Conservation (phyloP, 1,139 yeast genomes). For the Magnusiomyces fungicola region DNA sequence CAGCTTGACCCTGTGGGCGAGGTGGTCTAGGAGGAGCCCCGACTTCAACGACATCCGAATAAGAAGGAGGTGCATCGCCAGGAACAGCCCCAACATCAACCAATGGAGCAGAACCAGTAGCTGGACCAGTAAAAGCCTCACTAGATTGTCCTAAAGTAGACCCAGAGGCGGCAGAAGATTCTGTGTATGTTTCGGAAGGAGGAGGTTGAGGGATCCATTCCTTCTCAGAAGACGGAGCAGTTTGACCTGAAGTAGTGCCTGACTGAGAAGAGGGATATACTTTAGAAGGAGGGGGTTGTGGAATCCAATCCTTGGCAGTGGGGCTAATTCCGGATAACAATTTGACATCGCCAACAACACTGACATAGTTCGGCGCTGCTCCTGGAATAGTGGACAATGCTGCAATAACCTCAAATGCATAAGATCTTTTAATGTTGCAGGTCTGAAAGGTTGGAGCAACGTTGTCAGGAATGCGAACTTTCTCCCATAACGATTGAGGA, state of each 20-base stretch:
- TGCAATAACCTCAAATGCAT: slow-evolving; percentile 39
- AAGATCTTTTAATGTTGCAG: slow-evolving; percentile 49
- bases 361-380: slow-evolving; percentile 20
- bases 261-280: background rate
- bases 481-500: slow-evolving; percentile 21
- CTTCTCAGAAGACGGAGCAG: too few relatives aligned
- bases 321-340: slow-evolving; percentile 24
- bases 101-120: too few relatives aligned
- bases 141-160: background rate
- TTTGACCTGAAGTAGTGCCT: too few relatives aligned
- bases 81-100: background rate
- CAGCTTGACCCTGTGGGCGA: slow-evolving; percentile 1
- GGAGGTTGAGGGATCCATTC: too few relatives aligned
- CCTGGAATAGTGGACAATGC: slow-evolving; percentile 36
- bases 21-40: background rate
- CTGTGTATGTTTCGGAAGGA: background rate
- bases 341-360: slow-evolving; percentile 18
- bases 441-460: slow-evolving; percentile 50
- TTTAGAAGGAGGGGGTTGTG: background rate
- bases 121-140: background rate
- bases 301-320: too few relatives aligned
- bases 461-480: slow-evolving; percentile 43
- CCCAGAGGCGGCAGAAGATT: background rate
- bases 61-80: slow-evolving; percentile 13
- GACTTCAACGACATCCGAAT: slow-evolving; percentile 12